These are phyloP conservation scores for Heliosperma pusillum DNA, from an alignment of 148 eudicot species.

Conservation along the genomic window DNA sequence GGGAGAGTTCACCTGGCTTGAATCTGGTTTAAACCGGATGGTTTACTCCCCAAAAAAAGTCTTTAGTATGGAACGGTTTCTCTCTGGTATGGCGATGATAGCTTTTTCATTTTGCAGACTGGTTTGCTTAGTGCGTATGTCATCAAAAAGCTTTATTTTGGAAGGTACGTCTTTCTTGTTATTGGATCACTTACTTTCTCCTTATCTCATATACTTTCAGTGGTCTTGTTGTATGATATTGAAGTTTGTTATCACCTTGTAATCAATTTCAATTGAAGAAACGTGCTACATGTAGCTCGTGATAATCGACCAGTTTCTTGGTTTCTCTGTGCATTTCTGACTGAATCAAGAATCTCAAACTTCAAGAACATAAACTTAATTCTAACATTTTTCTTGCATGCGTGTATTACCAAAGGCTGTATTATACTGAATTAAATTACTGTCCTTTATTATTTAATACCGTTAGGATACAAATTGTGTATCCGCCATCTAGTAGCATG, in stretches of 20 bases:
- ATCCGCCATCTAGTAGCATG: not conserved
- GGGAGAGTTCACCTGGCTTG: not conserved
- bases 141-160: slow-evolving; percentile 62
- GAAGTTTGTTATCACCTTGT: not conserved
- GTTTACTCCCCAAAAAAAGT: not conserved
- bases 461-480: not conserved
- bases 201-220: not conserved
- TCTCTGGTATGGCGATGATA: slow-evolving; percentile 1
- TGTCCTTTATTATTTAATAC: not conserved
- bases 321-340: not conserved
- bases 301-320: not conserved
- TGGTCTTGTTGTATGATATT: not conserved
- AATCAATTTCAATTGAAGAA: not conserved
- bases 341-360: not conserved
- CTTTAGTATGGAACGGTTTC: not conserved
- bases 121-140: slow-evolving; percentile 73
- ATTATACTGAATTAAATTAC: too few relatives aligned
- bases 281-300: not conserved
- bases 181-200: not conserved
- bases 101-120: slow-evolving; percentile 44
- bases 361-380: not conserved
- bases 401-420: too few relatives aligned
- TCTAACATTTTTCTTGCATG: too few relatives aligned
- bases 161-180: slow-evolving; percentile 44
- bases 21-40: not conserved